Percentiles rank a stretch among this genome's conserved stretches.
These are phyloP conservation scores for Amauroascus niger DNA, from an alignment of 2,329 filamentous ascomycete genomes.

Conservation along the genomic window DNA sequence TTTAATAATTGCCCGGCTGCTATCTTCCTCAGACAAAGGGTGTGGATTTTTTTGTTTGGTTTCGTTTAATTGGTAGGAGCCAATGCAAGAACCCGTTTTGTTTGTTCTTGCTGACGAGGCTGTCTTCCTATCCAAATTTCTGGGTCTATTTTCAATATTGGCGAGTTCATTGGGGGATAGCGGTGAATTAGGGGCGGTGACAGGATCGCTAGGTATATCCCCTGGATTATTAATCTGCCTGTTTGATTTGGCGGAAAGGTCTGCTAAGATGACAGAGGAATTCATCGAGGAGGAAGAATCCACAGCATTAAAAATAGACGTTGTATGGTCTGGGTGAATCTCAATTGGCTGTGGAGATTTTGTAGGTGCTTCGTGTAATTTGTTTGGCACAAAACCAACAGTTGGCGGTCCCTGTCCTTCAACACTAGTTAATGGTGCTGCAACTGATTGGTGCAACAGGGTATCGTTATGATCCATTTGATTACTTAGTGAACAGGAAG, in stretches of 20 bases:
- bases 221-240: neutral
- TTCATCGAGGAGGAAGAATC: neutral
- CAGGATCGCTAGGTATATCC: neutral
- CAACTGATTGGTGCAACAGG: too few species aligned
- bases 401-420: neutral
- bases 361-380: neutral
- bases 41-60: neutral
- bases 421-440: neutral
- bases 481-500: neutral
- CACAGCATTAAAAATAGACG: neutral
- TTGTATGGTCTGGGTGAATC: conserved; percentile 2
- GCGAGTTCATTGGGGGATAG: neutral
- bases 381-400: neutral
- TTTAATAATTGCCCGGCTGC: neutral
- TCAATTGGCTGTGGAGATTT: neutral
- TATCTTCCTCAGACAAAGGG: neutral
- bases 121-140: neutral
- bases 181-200: neutral
- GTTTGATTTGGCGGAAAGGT: neutral
- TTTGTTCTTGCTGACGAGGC: neutral
- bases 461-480: neutral
- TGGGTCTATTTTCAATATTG: conserved; percentile 1
- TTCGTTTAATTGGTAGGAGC: neutral
- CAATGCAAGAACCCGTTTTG: neutral
- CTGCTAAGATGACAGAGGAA: neutral